These are phyloP conservation scores for Sarocladium kiliense DNA, from an alignment of 2,329 filamentous ascomycete genomes.

Conservation along the genomic window DNA sequence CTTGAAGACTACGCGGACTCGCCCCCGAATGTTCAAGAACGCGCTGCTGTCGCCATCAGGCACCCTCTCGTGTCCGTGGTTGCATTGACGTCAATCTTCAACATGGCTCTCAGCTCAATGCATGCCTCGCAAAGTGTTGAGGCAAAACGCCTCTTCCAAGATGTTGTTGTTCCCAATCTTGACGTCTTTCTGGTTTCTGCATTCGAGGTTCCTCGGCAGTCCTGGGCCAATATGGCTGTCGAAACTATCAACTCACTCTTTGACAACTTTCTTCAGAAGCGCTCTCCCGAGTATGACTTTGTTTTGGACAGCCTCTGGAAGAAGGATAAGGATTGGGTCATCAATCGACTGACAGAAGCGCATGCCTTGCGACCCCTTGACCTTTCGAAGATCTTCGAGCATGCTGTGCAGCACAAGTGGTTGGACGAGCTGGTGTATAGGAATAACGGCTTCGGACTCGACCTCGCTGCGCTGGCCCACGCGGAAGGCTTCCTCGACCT, in stretches of 20 bases:
- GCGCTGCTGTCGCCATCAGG: constrained; percentile 60
- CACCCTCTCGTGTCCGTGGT: constrained; percentile 87
- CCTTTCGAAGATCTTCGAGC: constrained; percentile 42
- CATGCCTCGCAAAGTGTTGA: constrained; percentile 58
- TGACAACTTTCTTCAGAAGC: constrained; percentile 75
- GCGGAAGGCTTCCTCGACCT: constrained; percentile 76
- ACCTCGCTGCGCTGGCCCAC: constrained; percentile 81
- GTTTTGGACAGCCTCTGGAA: constrained; percentile 90
- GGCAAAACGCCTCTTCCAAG: constrained; percentile 60
- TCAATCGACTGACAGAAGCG: constrained; percentile 72
- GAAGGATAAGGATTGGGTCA: constrained; percentile 84
- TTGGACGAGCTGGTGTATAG: constrained; percentile 74
- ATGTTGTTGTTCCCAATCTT: constrained; percentile 66
- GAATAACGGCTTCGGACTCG: constrained; percentile 78
- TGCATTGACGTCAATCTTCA: constrained; percentile 67
- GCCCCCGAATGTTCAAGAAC: constrained; percentile 42
- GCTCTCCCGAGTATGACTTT: constrained; percentile 74
- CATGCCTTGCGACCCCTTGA: constrained; percentile 66
- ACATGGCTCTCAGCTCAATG: constrained; percentile 56
- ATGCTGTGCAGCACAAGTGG: constrained; percentile 79
- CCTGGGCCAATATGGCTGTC: constrained; percentile 69
- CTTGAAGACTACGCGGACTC: constrained; percentile 50
- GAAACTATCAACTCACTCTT: constrained; percentile 75
- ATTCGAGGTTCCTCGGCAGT: constrained; percentile 65
- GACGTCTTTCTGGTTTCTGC: constrained; percentile 76